phyloP scores from a whole-genome alignment of 305 asterid genomes.

The Fraxinus ornus region DNA sequence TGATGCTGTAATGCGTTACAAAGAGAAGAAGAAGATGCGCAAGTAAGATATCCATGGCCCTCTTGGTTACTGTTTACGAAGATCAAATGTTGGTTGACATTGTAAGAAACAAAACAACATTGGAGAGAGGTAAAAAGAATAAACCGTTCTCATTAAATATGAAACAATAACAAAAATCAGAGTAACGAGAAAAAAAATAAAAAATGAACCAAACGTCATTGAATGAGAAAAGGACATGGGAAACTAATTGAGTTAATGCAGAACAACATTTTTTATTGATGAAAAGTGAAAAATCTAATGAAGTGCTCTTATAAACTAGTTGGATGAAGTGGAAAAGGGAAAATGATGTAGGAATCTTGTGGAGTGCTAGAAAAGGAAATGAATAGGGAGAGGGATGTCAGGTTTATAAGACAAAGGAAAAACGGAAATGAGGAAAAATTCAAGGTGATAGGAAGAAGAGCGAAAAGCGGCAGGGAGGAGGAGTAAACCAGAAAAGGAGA shows the following conservation, averaged over 20 bases:
- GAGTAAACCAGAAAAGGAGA: neutral
- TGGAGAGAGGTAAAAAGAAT: neutral
- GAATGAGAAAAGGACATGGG: neutral
- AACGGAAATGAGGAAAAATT: neutral
- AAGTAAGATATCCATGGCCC: constrained; percentile 42
- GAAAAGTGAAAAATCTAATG: neutral
- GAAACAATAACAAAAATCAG: neutral
- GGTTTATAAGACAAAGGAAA: neutral
- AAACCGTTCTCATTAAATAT: neutral
- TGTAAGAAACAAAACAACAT: neutral
- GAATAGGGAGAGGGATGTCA: neutral
- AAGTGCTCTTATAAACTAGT: neutral
- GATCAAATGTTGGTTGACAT: neutral
- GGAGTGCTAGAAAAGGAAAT: neutral
- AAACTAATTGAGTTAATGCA: neutral
- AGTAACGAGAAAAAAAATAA: neutral
- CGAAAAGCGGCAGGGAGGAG: neutral
- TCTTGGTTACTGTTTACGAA: neutral
- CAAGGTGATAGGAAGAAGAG: neutral
- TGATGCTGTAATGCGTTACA: constrained; percentile 53
- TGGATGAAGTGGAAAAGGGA: neutral
- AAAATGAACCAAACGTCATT: neutral
- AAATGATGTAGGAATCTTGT: neutral
- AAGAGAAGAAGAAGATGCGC: constrained; percentile 84
- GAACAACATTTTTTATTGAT: neutral